These are phyloP conservation scores for Avena sativa DNA, from an alignment of 176 grass and related monocot genomes.

Conservation along the genomic window DNA sequence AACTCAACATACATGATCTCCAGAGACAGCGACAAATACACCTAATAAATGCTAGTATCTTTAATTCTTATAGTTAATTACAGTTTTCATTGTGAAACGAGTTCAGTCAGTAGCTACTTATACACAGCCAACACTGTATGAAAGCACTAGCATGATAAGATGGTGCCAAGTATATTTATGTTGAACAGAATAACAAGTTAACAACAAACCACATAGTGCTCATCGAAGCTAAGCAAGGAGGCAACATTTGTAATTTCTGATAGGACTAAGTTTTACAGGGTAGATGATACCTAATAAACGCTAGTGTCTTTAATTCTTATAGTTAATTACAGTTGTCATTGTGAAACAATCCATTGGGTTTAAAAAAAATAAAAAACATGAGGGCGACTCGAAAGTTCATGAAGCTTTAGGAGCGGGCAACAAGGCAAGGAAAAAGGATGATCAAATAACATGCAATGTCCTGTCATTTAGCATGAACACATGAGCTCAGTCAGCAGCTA, in stretches of 20 bases:
- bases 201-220: neutral
- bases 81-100: neutral
- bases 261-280: neutral
- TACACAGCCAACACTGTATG: neutral
- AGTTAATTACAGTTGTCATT: neutral
- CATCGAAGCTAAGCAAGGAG: neutral
- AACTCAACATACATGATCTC: constrained; percentile 11
- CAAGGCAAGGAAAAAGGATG: neutral
- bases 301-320: neutral
- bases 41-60: neutral
- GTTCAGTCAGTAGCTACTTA: neutral
- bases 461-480: neutral
- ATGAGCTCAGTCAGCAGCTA: neutral
- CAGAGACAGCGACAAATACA: neutral
- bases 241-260: neutral
- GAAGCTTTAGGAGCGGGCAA: neutral
- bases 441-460: neutral
- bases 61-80: neutral
- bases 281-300: neutral
- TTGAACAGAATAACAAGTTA: neutral
- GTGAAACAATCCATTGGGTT: neutral
- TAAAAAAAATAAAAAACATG: neutral
- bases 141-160: neutral
- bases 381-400: neutral
- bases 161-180: constrained; percentile 4